Conservation (phyloP, 805 yeast species). For the Millerozyma miso region DNA sequence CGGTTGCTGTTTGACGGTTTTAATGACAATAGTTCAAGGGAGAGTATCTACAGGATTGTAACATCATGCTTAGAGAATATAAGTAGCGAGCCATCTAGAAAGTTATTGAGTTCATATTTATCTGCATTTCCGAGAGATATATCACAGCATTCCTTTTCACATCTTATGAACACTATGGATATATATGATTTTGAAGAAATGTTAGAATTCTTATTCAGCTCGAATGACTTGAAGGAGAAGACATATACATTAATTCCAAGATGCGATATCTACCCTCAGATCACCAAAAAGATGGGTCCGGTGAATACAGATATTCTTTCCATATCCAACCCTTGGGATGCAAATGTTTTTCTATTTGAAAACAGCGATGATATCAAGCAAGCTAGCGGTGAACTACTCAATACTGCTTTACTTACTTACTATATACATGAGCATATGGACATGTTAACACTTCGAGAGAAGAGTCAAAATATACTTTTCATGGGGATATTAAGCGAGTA, state of each 20-base stretch:
- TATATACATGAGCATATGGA: not conserved
- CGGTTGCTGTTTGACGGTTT: not conserved
- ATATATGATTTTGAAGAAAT: not conserved
- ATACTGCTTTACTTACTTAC: slow-evolving; percentile 13
- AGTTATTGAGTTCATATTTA: not conserved
- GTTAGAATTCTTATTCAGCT: not conserved
- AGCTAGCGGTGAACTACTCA: slow-evolving; percentile 5
- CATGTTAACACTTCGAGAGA: not conserved
- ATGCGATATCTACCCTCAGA: not conserved
- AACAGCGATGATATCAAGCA: slow-evolving; percentile 3
- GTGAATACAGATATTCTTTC: slow-evolving; percentile 20
- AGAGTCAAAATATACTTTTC: slow-evolving; percentile 6
- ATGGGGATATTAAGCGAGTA: slow-evolving; percentile 15
- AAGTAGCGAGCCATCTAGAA: not conserved
- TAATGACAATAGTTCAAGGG: no score
- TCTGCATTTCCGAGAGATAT: not conserved
- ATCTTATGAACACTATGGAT: not conserved
- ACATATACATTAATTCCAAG: not conserved
- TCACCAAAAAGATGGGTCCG: not conserved
- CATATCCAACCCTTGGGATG: slow-evolving; percentile 44
- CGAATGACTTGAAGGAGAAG: not conserved
- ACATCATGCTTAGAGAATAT: not conserved
- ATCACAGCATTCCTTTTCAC: not conserved
- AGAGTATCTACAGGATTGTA: not conserved
- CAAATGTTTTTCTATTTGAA: slow-evolving; percentile 30